phyloP scores from a whole-genome alignment of 2,329 filamentous ascomycete genomes.

The Xylariaceae sp. region DNA sequence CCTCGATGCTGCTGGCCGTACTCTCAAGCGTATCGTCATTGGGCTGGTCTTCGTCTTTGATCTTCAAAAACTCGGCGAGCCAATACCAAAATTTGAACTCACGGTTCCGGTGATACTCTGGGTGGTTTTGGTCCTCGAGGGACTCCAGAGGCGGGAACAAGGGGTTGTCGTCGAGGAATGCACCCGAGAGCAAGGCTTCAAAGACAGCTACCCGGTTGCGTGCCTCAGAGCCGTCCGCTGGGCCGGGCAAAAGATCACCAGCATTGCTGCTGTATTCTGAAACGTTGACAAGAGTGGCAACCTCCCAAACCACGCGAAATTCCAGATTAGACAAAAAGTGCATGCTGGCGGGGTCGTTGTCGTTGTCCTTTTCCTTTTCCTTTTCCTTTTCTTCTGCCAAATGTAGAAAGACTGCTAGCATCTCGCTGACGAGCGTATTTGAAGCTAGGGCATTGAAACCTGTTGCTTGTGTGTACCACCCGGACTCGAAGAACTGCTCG shows the following conservation, averaged over 20 bases:
- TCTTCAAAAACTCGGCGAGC: slow-evolving; percentile 65
- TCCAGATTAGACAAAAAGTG: slow-evolving; percentile 51
- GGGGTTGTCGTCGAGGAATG: slow-evolving; percentile 56
- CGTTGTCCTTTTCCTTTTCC: slow-evolving; percentile 43
- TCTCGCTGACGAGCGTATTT: slow-evolving; percentile 57
- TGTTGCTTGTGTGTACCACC: slow-evolving; percentile 64
- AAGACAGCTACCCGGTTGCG: slow-evolving; percentile 70
- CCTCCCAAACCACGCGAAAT: slow-evolving; percentile 55
- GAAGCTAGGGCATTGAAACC: slow-evolving; percentile 43
- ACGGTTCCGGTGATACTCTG: slow-evolving; percentile 51
- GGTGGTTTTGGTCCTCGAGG: slow-evolving; percentile 48
- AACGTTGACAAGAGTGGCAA: slow-evolving; percentile 46
- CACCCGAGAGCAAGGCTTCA: slow-evolving; percentile 71
- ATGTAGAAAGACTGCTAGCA: slow-evolving; percentile 62
- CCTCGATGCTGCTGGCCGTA: too few species aligned
- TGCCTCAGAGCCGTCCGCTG: slow-evolving; percentile 60
- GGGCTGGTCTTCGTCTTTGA: slow-evolving; percentile 56
- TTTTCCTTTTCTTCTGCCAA: slow-evolving; percentile 44
- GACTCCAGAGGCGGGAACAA: slow-evolving; percentile 46
- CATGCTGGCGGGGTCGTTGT: slow-evolving; percentile 49
- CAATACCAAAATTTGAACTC: slow-evolving; percentile 81
- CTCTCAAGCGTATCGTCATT: too few species aligned
- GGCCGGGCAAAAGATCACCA: slow-evolving; percentile 37
- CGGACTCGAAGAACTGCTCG: slow-evolving; percentile 73
- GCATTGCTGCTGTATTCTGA: slow-evolving; percentile 31